phyloP scores from a whole-genome alignment of 768 basidiomycete species.

The Lactarius pseudohatsudake region DNA sequence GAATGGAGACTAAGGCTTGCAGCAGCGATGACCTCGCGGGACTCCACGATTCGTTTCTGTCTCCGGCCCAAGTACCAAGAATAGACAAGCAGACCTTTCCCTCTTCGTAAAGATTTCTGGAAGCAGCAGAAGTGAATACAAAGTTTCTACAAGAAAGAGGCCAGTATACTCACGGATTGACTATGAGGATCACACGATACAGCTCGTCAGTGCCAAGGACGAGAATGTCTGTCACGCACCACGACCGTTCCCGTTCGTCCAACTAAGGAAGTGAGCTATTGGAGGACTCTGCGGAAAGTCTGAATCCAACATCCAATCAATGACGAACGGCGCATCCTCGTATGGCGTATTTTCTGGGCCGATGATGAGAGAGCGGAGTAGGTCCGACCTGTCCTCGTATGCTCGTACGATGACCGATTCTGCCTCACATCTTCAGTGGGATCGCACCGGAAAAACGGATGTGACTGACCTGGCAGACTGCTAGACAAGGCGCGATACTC shows the following conservation, averaged over 20 bases:
- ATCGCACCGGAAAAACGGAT: not conserved
- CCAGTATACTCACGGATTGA: conserved; percentile 68
- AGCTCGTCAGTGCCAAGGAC: not conserved
- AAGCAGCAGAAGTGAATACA: not conserved
- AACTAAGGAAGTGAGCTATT: conserved; percentile 85
- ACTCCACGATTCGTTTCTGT: conserved; percentile 86
- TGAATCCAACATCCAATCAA: conserved; percentile 88
- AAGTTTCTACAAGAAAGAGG: not conserved
- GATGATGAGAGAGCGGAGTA: conserved; percentile 85
- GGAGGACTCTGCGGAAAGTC: conserved; percentile 84
- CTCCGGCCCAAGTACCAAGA: conserved; percentile 89
- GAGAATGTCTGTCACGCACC: conserved; percentile 43
- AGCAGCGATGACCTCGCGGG: conserved; percentile 80
- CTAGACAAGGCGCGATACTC: conserved; percentile 80
- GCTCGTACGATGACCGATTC: conserved; percentile 88
- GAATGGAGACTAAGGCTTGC: conserved; percentile 92
- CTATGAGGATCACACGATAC: conserved; percentile 36
- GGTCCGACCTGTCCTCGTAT: conserved; percentile 86
- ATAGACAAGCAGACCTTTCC: conserved; percentile 94
- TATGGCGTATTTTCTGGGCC: conserved; percentile 96
- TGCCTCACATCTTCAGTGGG: conserved; percentile 34
- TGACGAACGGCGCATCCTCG: conserved; percentile 90
- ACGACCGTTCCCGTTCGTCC: conserved; percentile 93
- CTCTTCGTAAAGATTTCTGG: conserved; percentile 88
- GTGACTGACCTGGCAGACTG: conserved; percentile 73